phyloP scores from a whole-genome alignment of 768 basidiomycete genomes.

The Lentinula aciculospora region DNA sequence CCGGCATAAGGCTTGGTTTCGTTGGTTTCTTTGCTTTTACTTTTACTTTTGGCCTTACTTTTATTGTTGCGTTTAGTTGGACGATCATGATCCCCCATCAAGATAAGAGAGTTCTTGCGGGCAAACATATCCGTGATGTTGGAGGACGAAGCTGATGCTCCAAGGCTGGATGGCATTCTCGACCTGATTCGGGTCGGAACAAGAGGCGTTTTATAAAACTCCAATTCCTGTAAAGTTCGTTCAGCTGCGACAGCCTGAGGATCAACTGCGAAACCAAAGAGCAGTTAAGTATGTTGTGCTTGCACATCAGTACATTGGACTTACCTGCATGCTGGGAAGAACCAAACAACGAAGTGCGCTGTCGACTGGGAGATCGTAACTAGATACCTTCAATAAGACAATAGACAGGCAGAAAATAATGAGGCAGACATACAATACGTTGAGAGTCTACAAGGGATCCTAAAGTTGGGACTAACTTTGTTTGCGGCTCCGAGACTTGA shows the following conservation, averaged over 20 bases:
- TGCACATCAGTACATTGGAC: slow-evolving; percentile 13
- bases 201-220: slow-evolving; percentile 76
- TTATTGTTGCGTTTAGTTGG: slow-evolving; percentile 34
- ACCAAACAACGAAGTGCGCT: slow-evolving; percentile 48
- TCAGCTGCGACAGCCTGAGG: slow-evolving; percentile 50
- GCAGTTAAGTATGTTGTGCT: slow-evolving; percentile 1
- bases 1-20: slow-evolving; percentile 76
- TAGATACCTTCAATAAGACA: slow-evolving; percentile 17
- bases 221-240: slow-evolving; percentile 63
- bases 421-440: slow-evolving; percentile 40
- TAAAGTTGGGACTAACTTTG: slow-evolving; percentile 40
- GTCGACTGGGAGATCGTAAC: slow-evolving; percentile 45
- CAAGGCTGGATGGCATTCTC: slow-evolving; percentile 15
- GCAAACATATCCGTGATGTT: slow-evolving; percentile 55
- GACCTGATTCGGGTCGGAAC: slow-evolving; percentile 53
- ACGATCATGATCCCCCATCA: slow-evolving; percentile 59
- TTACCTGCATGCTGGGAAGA: slow-evolving; percentile 27
- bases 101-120: slow-evolving; percentile 34
- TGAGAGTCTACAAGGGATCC: slow-evolving; percentile 55
- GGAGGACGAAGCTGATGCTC: slow-evolving; percentile 23
- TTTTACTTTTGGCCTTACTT: slow-evolving; percentile 29
- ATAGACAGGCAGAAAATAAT: neutral
- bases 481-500: slow-evolving; percentile 17
- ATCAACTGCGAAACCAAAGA: slow-evolving; percentile 14
- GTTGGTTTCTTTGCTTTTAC: slow-evolving; percentile 36